Evolutionary conservation across 768 basidiomycete genomes (phyloP), one percentile per base, ranked within the genome.

Genomic region (Suillus subalutaceus): DNA sequence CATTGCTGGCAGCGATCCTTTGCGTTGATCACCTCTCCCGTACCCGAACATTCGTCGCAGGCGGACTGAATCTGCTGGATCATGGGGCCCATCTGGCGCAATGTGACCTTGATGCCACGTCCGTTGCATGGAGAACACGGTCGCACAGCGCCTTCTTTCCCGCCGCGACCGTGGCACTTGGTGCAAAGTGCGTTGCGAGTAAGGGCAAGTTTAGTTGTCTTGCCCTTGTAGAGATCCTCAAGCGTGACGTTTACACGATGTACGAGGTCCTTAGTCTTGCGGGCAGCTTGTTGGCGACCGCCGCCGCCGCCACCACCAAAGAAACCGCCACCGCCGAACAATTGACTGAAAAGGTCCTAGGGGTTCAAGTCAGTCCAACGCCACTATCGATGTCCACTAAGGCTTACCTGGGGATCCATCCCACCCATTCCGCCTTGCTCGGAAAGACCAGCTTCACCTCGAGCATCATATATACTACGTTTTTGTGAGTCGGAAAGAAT

Each of bases 51-150:
- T 18, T 98, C 97, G 75, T 91, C 89, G 82, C 97, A 99, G 55
- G 89, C 85, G 63, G 94, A 93, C 77, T 99, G 97, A 71, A 99
- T 93, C 80, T 99, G 97, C 79, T 99, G 97, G 72, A 99, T 94
- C 97, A 99, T 99, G 6, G 97, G 97, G 35, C 97, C 97, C 88
- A 99, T 93, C 78, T 99, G 97, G 67, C 97, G 92, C 67, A 99
- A 81, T 62, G 91, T 94, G 74, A 98, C 79, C 77, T 90, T 93
- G 82, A 96, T 81, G 72, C 97, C 97, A 69, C 94, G 93, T 65
- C 97, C 97, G 73, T 81, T 85, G 82, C 97, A 99, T 16, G 82
- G 73, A 52, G 77, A 69, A 80, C 97, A 99, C 35, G 84, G 73
- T 75, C 89, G 87, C 68, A 97, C 94, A 62, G 97, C 93, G 64